These are phyloP conservation scores for Nicotiana paniculata DNA, from an alignment of 257 asterid genomes.

Conservation along the genomic window DNA sequence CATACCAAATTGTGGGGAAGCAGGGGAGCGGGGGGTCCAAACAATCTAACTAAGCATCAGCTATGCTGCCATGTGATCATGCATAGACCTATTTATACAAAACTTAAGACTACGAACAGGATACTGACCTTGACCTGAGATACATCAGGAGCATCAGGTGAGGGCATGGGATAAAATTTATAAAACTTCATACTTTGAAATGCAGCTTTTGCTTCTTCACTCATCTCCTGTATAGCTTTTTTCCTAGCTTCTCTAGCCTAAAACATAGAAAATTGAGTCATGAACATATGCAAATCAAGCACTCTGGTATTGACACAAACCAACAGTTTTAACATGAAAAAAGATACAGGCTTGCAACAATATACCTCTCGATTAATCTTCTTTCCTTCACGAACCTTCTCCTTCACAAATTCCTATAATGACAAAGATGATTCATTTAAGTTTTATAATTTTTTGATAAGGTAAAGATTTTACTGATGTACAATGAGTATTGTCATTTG, in stretches of 20 bases:
- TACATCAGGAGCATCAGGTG: slow-evolving; percentile 74
- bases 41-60: background rate
- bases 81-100: background rate
- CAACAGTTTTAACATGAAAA: background rate
- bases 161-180: slow-evolving; percentile 79
- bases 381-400: slow-evolving; percentile 71
- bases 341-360: background rate
- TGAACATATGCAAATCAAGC: slow-evolving; percentile 4
- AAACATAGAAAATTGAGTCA: slow-evolving; percentile 8
- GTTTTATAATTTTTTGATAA: background rate
- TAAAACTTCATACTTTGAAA: slow-evolving; percentile 58
- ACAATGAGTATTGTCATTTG: background rate
- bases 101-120: background rate
- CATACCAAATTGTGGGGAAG: background rate
- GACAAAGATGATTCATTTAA: background rate
- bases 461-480: background rate
- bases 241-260: slow-evolving; percentile 86
- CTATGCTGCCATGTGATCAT: background rate
- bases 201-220: slow-evolving; percentile 57
- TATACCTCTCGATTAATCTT: slow-evolving; percentile 71
- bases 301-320: background rate
- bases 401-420: slow-evolving; percentile 58
- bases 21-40: background rate
- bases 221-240: slow-evolving; percentile 73
- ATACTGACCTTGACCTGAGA: slow-evolving; percentile 67